These are phyloP conservation scores for Metrosideros polymorpha DNA, from an alignment of 441 rosid species.

Conservation along the genomic window DNA sequence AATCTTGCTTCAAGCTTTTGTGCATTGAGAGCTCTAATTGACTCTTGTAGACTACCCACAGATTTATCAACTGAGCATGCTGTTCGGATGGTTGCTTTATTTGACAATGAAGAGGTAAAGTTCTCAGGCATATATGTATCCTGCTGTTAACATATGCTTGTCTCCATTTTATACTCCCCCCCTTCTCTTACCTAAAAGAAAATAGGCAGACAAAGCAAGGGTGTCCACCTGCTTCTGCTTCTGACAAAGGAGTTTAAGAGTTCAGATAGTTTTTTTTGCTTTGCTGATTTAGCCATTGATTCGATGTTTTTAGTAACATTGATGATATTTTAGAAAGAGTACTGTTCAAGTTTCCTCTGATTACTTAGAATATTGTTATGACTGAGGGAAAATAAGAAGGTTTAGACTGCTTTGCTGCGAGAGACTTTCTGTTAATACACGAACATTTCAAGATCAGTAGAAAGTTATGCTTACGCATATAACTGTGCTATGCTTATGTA, in stretches of 20 bases:
- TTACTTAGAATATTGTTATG: not conserved
- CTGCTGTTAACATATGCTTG: not conserved
- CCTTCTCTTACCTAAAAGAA: not conserved
- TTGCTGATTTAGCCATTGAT: not conserved
- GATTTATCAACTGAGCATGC: slow-evolving; percentile 56
- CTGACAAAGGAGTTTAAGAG: not conserved
- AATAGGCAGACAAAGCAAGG: not conserved
- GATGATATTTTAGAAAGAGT: not conserved
- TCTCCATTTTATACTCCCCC: not conserved
- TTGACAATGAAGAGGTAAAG: slow-evolving; percentile 94
- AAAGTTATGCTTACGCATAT: not conserved
- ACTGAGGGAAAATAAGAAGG: not conserved
- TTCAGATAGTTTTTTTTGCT: not conserved
- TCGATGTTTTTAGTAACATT: not conserved
- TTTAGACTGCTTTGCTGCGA: not conserved
- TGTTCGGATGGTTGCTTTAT: slow-evolving; percentile 80
- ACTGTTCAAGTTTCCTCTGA: not conserved
- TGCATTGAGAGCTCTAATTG: slow-evolving; percentile 81
- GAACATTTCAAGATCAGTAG: not conserved
- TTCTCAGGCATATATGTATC: not conserved
- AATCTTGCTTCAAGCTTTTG: slow-evolving; percentile 93
- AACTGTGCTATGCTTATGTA: not conserved
- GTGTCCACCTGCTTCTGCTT: not conserved
- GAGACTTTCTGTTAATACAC: not conserved
- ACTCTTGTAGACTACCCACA: slow-evolving; percentile 43